Conservation (phyloP, 768 basidiomycete species). For the Trametes gibbosa region DNA sequence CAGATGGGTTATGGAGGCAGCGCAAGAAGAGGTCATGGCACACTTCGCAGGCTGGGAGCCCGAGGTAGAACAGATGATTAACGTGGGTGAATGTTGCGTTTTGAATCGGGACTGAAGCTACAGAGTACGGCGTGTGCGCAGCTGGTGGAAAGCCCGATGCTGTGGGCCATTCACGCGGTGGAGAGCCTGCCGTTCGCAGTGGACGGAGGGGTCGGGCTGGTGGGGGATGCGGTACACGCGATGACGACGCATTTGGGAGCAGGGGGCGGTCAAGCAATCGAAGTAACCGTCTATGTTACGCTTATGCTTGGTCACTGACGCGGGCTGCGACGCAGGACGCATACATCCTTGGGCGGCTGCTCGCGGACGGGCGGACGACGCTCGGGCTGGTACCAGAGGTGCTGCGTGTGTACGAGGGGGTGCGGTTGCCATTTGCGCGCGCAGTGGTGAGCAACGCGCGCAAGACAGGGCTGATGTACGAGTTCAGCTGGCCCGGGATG, state of each 20-base stretch:
- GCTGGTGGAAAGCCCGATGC: conserved; percentile 24
- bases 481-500: conserved; percentile 18
- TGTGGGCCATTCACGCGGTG: conserved; percentile 29
- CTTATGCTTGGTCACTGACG: not conserved
- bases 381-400: conserved; percentile 7
- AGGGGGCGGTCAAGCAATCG: conserved; percentile 31
- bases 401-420: conserved; percentile 22
- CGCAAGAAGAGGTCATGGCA: conserved; percentile 20
- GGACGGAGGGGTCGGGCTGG: conserved; percentile 27
- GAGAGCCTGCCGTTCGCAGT: conserved; percentile 25
- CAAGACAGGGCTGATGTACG: conserved; percentile 22
- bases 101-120: not conserved
- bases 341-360: conserved; percentile 25
- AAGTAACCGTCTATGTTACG: conserved; percentile 5
- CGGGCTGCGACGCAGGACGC: conserved; percentile 20
- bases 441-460: conserved; percentile 12
- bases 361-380: conserved; percentile 19
- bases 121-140: not conserved
- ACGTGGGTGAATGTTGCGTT: conserved; percentile 8
- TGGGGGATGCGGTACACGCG: conserved; percentile 34
- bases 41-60: conserved; percentile 26
- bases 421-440: conserved; percentile 22
- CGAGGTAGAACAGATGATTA: conserved; percentile 24
- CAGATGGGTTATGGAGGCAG: conserved; percentile 25
- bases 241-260: conserved; percentile 30